A percentile compares a stretch with the other conserved stretches of the same genome.
These are phyloP conservation scores for Curvularia spicifera DNA, from an alignment of 2,329 filamentous ascomycete species.

Conservation along the genomic window DNA sequence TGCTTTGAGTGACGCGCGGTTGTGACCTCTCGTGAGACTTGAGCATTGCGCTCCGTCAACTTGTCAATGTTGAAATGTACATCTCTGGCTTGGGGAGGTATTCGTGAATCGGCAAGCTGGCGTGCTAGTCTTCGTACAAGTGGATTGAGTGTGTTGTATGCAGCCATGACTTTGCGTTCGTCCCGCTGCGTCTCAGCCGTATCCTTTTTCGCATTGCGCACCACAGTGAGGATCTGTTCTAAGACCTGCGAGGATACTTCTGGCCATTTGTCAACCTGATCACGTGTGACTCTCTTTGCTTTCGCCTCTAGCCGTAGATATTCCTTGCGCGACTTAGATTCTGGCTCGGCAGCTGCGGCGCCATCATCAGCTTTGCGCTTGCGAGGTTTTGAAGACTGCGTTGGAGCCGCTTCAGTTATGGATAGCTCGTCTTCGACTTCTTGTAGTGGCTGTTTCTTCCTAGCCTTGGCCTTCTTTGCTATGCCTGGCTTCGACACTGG, in stretches of 20 bases:
- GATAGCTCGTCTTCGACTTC: slow-evolving; percentile 24
- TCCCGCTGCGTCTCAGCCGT: slow-evolving; percentile 64
- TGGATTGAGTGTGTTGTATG: slow-evolving; percentile 62
- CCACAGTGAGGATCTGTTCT: slow-evolving; percentile 61
- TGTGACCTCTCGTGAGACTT: slow-evolving; percentile 59
- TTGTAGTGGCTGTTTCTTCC: slow-evolving; percentile 21
- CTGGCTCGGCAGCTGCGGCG: slow-evolving; percentile 30
- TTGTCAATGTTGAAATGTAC: slow-evolving; percentile 69
- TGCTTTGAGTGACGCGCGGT: slow-evolving; percentile 68
- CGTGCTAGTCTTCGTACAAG: slow-evolving; percentile 63
- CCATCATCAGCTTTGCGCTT: slow-evolving; percentile 38
- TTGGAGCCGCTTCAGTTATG: not conserved
- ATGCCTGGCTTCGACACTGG: slow-evolving; percentile 20
- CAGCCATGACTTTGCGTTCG: slow-evolving; percentile 57
- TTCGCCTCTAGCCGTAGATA: slow-evolving; percentile 45
- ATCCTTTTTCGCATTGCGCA: slow-evolving; percentile 66
- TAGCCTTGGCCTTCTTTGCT: slow-evolving; percentile 17
- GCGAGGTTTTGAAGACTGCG: slow-evolving; percentile 16
- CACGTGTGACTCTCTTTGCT: slow-evolving; percentile 47
- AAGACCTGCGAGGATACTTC: slow-evolving; percentile 63
- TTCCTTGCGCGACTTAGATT: slow-evolving; percentile 26
- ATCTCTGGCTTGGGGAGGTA: slow-evolving; percentile 63
- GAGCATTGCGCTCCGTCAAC: slow-evolving; percentile 63
- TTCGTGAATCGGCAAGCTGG: slow-evolving; percentile 68
- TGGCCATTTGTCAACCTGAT: slow-evolving; percentile 57